Evolutionary conservation across 371 early-diverging fungal species (phyloP), one percentile per base, ranked within the genome.

Genomic region (Paraphysoderma sedebokerense): DNA sequence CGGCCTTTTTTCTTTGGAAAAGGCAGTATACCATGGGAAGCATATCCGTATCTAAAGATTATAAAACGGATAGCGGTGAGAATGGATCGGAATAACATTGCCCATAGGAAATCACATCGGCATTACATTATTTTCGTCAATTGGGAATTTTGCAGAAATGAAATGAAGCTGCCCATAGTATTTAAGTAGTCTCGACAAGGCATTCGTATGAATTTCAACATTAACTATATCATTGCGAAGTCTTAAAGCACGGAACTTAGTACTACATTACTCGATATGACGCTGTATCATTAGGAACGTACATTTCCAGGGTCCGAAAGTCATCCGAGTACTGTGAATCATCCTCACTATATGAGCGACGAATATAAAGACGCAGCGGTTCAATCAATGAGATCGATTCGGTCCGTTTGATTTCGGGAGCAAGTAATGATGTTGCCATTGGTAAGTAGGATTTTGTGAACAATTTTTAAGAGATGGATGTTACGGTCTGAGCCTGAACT

Each of bases 151-250:
- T 33, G 67, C 58, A 24, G 56, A 54, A 9, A 70, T 35, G 46
- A 62, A 63, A 2, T 53, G 48, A 2, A 70, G 55, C 54, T 70
- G 70, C 8, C 60, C 57, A 26, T 58, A 67, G 37, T 70, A 69
- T 19, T 63, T 66, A 49, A 1, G 33, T 23, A 31, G n/a, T n/a
- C n/a, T n/a, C n/a, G 9, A n/a, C 17, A 46, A 29, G 24, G 24
- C 36, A 33, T 12, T 9, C 30, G 13, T 26, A 12, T 45, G 28
- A 8, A 23, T 2, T 6, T 17, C 7, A 37, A 20, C 19, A 20
- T 26, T 5, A 17, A 0, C 34, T n/a, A 34, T 13, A 28, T 8
- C 38, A 22, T 17, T 46, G 28, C 2, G 23, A 52, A 2, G 19
- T 11, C 26, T 17, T 11, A 3, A 26, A 23, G 7, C 57, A 61